Evolutionary conservation across 768 basidiomycete genomes (phyloP), one percentile per base, ranked within the genome.

Genomic region (Cubamyces sp.): DNA sequence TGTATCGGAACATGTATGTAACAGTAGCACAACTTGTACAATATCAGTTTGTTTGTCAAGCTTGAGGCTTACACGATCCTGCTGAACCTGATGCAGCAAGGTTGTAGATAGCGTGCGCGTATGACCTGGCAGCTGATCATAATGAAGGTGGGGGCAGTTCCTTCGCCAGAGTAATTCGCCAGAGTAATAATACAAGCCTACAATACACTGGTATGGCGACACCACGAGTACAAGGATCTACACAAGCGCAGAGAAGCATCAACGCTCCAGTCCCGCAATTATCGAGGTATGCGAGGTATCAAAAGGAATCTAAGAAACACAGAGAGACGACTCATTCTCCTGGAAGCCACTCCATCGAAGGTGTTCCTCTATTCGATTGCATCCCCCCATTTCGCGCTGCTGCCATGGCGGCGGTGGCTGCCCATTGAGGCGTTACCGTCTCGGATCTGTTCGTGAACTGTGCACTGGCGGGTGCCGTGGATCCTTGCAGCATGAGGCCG

Each of bases 401-500:
- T 1, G 60, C 52, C 11, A 46, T 54, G 7, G 41, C 43, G 30
- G 49, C 51, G 23, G 46, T 28, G 34, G 12, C 48, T 19, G 34
- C 56, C 62, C 53, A 58, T 37, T 60, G 63, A 15, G 63, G 63
- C 2, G 59, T 64, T 5, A 64, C 63, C 12, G 63, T 60, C 45
- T 56, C 63, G 15, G 59, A 64, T n/a, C 63, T 43, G 16, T 19
- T 39, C 5, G 62, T 56, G 57, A 48, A 51, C 2, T 19, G 51
- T 19, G 52, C 28, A 42, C 52, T 60, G 3, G 51, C 37, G 18
- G 41, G 45, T 23, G 23, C 39, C 19, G 59, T 43, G 2, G 68
- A 60, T 1, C 50, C 23, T 6, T 55, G 67, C 74, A 81, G 67
- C 74, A 81, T 75, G 71, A 82, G 74, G 55, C 74, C 75, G 37